phyloP scores from a whole-genome alignment of 495 filamentous ascomycete species.

The Lasiosphaeria hispida region DNA sequence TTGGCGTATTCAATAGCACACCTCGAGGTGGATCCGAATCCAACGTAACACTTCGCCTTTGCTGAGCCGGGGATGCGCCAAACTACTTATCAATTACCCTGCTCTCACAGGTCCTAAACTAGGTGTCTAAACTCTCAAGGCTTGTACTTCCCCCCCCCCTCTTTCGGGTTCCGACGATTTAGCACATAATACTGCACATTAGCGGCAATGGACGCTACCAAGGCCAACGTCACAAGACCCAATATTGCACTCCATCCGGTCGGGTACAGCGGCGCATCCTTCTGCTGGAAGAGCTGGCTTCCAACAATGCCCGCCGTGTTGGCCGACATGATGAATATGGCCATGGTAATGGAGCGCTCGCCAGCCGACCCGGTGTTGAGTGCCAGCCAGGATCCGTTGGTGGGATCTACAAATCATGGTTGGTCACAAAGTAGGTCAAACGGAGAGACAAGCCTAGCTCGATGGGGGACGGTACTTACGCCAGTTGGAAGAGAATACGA shows the following conservation, averaged over 20 bases:
- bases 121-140: conserved; percentile 7
- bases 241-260: conserved; percentile 29
- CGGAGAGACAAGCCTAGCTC: not conserved
- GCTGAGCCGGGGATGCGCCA: too few species aligned
- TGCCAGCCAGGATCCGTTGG: conserved; percentile 39
- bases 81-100: too few species aligned
- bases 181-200: conserved; percentile 28
- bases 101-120: too few species aligned
- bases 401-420: conserved; percentile 26
- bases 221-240: conserved; percentile 10
- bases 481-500: conserved; percentile 50
- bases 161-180: conserved; percentile 21
- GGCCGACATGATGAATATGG: conserved; percentile 54
- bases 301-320: conserved; percentile 53
- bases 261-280: conserved; percentile 50
- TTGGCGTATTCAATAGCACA: too few species aligned
- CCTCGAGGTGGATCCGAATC: too few species aligned
- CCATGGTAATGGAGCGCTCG: conserved; percentile 41
- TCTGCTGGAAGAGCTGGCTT: conserved; percentile 52
- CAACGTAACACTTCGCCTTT: too few species aligned
- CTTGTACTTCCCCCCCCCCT: conserved; percentile 16
- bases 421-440: not conserved
- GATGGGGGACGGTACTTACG: conserved; percentile 39
- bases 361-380: conserved; percentile 34
- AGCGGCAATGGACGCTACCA: conserved; percentile 22